These are phyloP conservation scores for Endocalyx cinctus DNA, from an alignment of 2,329 filamentous ascomycete genomes.

Conservation along the genomic window DNA sequence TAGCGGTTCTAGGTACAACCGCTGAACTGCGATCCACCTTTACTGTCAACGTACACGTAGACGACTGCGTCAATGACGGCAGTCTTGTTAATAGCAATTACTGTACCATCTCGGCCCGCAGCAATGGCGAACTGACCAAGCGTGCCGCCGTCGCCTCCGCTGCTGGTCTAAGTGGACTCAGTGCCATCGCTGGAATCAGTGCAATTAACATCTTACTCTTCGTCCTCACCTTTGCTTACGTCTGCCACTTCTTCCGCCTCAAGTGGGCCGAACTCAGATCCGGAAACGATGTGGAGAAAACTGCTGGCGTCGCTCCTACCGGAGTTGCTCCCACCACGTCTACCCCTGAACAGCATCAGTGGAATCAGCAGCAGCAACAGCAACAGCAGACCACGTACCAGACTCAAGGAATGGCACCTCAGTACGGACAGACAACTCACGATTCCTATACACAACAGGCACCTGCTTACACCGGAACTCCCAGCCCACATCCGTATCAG, in stretches of 20 bases:
- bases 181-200: slow-evolving; percentile 38
- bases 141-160: slow-evolving; percentile 31
- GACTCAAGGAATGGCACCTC: slow-evolving; percentile 2
- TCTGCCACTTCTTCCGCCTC: slow-evolving; percentile 27
- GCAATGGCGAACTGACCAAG: slow-evolving; percentile 10
- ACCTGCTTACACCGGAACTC: slow-evolving; percentile 12
- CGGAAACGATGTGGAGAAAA: slow-evolving; percentile 16
- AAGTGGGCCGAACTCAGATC: slow-evolving; percentile 16
- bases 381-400: slow-evolving; percentile 9
- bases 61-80: slow-evolving; percentile 32
- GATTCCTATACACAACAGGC: slow-evolving; percentile 16
- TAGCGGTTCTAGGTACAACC: slow-evolving; percentile 36
- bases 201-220: slow-evolving; percentile 33
- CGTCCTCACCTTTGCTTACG: slow-evolving; percentile 26
- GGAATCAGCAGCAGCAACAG: slow-evolving; percentile 9
- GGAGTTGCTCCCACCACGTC: no score
- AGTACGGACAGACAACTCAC: slow-evolving; percentile 6
- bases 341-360: slow-evolving; percentile 2
- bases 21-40: slow-evolving; percentile 36
- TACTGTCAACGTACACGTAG: slow-evolving; percentile 23
- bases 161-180: slow-evolving; percentile 30
- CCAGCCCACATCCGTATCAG: slow-evolving; percentile 12
- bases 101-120: slow-evolving; percentile 26
- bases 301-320: background rate
- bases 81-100: slow-evolving; percentile 33